These are phyloP conservation scores for Fraxinus platypoda DNA, from an alignment of 305 asterid genomes.

Conservation along the genomic window DNA sequence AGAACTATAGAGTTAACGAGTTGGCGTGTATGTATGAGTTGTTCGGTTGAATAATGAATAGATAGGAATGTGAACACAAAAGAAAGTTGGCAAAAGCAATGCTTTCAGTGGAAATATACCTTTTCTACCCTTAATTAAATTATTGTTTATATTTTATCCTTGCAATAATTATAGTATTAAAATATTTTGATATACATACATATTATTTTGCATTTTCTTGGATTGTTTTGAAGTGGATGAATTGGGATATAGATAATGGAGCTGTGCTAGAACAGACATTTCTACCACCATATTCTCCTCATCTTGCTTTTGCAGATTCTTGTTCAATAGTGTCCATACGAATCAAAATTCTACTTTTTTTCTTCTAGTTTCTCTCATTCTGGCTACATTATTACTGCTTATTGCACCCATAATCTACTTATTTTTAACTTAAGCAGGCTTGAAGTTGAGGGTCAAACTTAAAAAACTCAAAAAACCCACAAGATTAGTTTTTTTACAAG, in stretches of 20 bases:
- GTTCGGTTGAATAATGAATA: not conserved
- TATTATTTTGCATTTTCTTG: not conserved
- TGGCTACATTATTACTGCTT: conserved; percentile 26
- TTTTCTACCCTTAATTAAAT: conserved; percentile 29
- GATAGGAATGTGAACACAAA: conserved; percentile 8
- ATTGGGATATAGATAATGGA: conserved; percentile 62
- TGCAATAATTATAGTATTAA: conserved; percentile 27
- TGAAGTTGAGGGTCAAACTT: conserved; percentile 45
- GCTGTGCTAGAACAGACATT: conserved; percentile 72
- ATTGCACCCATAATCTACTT: conserved; percentile 49
- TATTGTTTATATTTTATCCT: conserved; percentile 26
- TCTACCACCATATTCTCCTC: conserved; percentile 79
- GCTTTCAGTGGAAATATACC: conserved; percentile 50
- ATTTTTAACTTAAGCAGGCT: conserved; percentile 33
- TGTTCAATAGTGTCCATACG: conserved; percentile 56
- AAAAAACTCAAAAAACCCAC: conserved; percentile 33
- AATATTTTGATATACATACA: not conserved
- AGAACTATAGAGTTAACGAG: conserved; percentile 8
- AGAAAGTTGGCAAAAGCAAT: conserved; percentile 1
- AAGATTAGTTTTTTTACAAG: conserved; percentile 29
- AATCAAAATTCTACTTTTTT: conserved; percentile 31
- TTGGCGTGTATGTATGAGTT: conserved; percentile 11
- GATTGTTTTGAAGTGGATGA: conserved; percentile 24
- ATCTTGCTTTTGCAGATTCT: conserved; percentile 76
- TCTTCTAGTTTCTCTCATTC: not conserved